Evolutionary conservation across 2,329 filamentous ascomycete genomes (phyloP), one percentile per base, ranked within the genome.

Genomic region (Calonectria pseudoreteaudii): DNA sequence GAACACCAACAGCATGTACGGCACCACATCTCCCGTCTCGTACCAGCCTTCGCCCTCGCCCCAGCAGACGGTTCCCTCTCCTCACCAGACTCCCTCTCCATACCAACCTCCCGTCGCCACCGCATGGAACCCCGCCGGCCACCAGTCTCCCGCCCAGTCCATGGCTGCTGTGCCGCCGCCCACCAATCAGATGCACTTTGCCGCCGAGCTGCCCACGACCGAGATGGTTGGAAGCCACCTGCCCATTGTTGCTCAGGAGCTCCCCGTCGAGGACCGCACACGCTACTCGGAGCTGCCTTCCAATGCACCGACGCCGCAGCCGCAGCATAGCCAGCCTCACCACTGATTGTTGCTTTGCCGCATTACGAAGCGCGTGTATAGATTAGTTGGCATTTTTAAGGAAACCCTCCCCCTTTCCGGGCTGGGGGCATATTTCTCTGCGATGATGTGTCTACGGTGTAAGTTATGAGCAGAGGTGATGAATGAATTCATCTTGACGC

Each of bases 11-110:
- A 20, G 10, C 34, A 62, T 20, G 14, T 41, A 41, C 34, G 34
- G 26, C 34, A 28, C 18, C 23, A 28, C 14, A n/a, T 41, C 56
- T 16, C 36, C 34, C 23, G 36, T 62, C 14, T 26, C 56, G 14
- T 62, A 62, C 56, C 56, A 62, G 36, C 56, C 56, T 26, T 62
- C 56, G 34, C 56, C 56, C 16, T 62, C 56, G 34, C 56, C 56
- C 23, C 56, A 62, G 34, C 56, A 62, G 14, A 62, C 56, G 6
- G 14, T 9, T 11, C 56, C 56, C 6, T 41, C 56, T 11, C 56
- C 56, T 6, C 41, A 62, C 34, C 56, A 62, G 56, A 62, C 56
- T 20, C 56, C 56, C 16, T 62, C 56, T 11, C 56, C 56, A 7
- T 62, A 62, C 56, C 56, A 62, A 23, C 36, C 56, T n/a, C 41